These are phyloP conservation scores for Xylariaceae sp. DNA, from an alignment of 2,329 filamentous ascomycete genomes.

Conservation along the genomic window DNA sequence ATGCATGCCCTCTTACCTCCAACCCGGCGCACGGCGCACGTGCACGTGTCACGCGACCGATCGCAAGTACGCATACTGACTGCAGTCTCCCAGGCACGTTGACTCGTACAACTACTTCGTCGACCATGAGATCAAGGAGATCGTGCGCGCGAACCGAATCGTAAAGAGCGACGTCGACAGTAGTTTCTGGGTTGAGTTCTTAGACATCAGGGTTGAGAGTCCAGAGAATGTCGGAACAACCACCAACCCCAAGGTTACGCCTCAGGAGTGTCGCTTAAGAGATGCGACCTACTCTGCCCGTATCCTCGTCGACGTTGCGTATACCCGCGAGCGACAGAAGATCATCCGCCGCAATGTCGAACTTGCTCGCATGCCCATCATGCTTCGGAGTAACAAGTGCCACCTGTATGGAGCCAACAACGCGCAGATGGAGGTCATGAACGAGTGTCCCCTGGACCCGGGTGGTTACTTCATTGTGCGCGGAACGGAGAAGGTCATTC, in stretches of 20 bases:
- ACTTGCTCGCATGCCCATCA: conserved; percentile 89
- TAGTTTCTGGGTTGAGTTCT: conserved; percentile 88
- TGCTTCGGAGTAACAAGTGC: conserved; percentile 94
- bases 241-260: conserved; percentile 71
- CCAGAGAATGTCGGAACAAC: conserved; percentile 73
- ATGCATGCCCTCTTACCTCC: conserved; percentile 35
- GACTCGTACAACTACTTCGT: conserved; percentile 99
- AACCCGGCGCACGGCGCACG: background rate
- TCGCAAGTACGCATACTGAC: conserved; percentile 12
- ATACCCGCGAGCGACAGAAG: conserved; percentile 72
- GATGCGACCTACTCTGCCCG: conserved; percentile 98
- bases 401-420: conserved; percentile 79
- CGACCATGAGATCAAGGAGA: conserved; percentile 93
- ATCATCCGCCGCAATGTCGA: conserved; percentile 71
- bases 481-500: conserved; percentile 96
- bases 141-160: conserved; percentile 82
- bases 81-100: conserved; percentile 55
- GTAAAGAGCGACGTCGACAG: conserved; percentile 90
- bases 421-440: conserved; percentile 81
- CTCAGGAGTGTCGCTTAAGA: conserved; percentile 91
- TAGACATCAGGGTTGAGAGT: conserved; percentile 79
- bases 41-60: background rate
- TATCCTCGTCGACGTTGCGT: conserved; percentile 87
- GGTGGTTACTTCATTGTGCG: conserved; percentile 98
- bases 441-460: conserved; percentile 92